Evolutionary conservation across 306 rosid species (phyloP), one percentile per base, ranked within the genome.

Genomic region (Alnus glutinosa): DNA sequence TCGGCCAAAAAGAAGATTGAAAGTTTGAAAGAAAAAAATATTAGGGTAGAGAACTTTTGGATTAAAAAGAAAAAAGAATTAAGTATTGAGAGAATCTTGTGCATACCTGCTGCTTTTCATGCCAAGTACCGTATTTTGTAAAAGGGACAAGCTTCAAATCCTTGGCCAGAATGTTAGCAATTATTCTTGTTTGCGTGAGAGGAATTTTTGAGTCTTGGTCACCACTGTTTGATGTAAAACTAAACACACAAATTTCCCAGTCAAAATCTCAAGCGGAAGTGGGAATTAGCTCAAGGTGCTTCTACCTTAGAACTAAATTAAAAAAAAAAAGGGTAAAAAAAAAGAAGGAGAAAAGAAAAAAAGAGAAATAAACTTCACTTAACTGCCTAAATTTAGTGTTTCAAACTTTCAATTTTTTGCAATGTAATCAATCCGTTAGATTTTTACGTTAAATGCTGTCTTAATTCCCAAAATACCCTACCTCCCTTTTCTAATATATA

Each of bases 201-300:
- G 74, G 74, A 28, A 70, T 70, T 70, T 44, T 47, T 5, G 74
- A 70, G 9, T 47, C 74, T 42, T 70, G 39, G 55, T 47, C 74
- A 36, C 74, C 55, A 64, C 48, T 64, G 70, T 15, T 64, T 64
- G 47, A 64, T 34, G 23, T 5, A 36, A 64, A 36, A 49, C 10
- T 9, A 10, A 8, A 2, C 66, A 19, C 16, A 0, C 28, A 59
- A 19, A 58, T 10, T 58, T 58, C 30, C 30, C 36, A 58, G 44
- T n/a, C 13, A 58, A 58, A 58, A 58, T 58, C 14, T 58, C 32
- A 58, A 58, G 13, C 4, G 18, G 64, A 58, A 9, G 2, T 58
- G 14, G 32, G 10, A 19, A 59, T 23, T 10, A 9, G 12, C 66
- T 59, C 37, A 28, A 28, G 37, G 4, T 59, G 37, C 32, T 59